Conservation (phyloP, 2,329 filamentous ascomycete genomes). For the Verticillium longisporum region DNA sequence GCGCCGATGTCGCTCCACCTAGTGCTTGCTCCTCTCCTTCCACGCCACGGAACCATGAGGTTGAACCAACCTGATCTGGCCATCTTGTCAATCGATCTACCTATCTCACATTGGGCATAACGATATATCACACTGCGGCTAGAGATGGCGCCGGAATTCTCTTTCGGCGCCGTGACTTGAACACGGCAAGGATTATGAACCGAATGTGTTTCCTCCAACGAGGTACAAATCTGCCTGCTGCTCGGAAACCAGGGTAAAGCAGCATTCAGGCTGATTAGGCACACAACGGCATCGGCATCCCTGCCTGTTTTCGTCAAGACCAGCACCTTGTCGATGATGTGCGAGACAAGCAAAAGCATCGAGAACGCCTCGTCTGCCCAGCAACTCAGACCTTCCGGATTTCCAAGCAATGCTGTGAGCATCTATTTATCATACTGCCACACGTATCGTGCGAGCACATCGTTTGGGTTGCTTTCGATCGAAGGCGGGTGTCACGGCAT, state of each 20-base stretch:
- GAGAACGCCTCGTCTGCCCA: background rate
- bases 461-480: background rate
- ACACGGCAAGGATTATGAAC: background rate
- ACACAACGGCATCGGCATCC: background rate
- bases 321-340: background rate
- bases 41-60: background rate
- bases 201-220: background rate
- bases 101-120: too few relatives aligned
- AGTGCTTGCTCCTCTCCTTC: background rate
- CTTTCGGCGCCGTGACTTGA: background rate
- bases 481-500: background rate
- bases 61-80: background rate
- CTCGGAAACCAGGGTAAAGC: background rate
- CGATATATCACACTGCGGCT: too few relatives aligned
- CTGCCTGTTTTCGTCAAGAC: background rate
- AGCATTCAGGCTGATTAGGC: constrained; percentile 1
- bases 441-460: too few relatives aligned
- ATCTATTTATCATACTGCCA: too few relatives aligned
- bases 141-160: too few relatives aligned
- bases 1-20: background rate
- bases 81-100: too few relatives aligned
- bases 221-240: background rate
- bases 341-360: background rate
- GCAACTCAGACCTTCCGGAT: background rate
- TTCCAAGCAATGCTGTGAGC: too few relatives aligned